Percentiles rank a stretch among this genome's conserved stretches.
Conservation (phyloP, 331 rosid species). For the Dryas integrifolia region DNA sequence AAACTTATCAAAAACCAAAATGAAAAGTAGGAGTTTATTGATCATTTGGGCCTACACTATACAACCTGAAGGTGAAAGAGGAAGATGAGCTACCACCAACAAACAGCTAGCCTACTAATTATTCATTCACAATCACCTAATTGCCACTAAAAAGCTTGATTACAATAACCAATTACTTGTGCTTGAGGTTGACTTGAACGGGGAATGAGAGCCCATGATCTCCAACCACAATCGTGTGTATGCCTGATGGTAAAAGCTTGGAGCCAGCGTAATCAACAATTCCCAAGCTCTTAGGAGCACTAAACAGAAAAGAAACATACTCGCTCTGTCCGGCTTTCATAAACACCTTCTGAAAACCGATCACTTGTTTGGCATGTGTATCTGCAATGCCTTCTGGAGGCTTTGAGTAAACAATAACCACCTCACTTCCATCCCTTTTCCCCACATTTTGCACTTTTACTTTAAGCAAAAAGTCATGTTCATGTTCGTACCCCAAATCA, state of each 20-base stretch:
- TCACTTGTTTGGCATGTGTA: conserved; percentile 31
- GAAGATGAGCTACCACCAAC: too few species aligned
- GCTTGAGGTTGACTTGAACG: conserved; percentile 4
- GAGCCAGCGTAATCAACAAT: conserved; percentile 27
- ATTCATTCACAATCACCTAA: neutral
- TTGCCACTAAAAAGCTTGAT: too few species aligned
- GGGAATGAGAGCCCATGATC: conserved; percentile 28
- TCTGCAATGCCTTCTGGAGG: conserved; percentile 24
- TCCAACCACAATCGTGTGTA: conserved; percentile 27
- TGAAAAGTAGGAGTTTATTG: neutral
- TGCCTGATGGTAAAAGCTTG: conserved; percentile 24
- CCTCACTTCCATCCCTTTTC: conserved; percentile 20
- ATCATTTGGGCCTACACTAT: neutral
- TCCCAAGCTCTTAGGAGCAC: conserved; percentile 26
- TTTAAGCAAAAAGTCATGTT: conserved; percentile 7
- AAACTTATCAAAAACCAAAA: neutral
- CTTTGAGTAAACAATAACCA: conserved; percentile 26
- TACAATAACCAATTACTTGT: too few species aligned
- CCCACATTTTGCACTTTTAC: conserved; percentile 26
- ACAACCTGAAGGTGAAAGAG: neutral
- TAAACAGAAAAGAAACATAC: conserved; percentile 16
- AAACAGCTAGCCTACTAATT: neutral
- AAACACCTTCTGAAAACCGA: conserved; percentile 30
- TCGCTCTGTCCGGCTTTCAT: conserved; percentile 11
- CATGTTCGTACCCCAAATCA: conserved; percentile 17